Base-by-base conservation (phyloP, 345 rosid genomes). In the Camelina neglecta region DNA sequence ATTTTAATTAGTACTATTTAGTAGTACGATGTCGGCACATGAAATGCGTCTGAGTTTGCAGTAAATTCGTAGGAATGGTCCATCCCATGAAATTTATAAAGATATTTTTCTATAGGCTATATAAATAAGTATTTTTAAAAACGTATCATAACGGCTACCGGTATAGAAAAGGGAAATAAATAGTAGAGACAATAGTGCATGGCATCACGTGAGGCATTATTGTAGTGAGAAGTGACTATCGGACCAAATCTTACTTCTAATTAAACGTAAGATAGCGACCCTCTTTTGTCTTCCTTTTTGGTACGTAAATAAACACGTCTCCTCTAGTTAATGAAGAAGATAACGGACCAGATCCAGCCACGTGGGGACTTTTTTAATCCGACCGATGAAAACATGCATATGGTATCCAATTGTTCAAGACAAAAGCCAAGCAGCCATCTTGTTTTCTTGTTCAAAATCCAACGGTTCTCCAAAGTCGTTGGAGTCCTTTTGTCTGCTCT, bases 391-490 rank as follows among this genome's bases (percentile, higher is more conserved):
- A 36, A 36, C 1, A 2, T 24, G 15, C 45, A 11, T 35, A 39
- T 11, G 24, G 50, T 53, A 38, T 20, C 51, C 20, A 39, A 54
- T 20, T 6, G 29, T 48, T 82, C 79, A 84, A 57, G 84, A 82
- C 49, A 78, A 73, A 66, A 82, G 84, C 87, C 85, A 82, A 36
- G 81, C 60, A 51, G 71, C 74, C 39, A 82, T 61, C 31, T 60
- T 77, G 58, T 78, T 75, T 60, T 72, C 60, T 24, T 75, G 42
- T 9, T 75, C 80, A 45, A 20, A 7, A 38, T 50, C 69, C 33
- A 36, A 60, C 18, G 60, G 76, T 20, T 78, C 79, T 54, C 36
- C 21, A 8, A 36, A 3, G n/a, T 20, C 7, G 15, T 15, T 31
- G 6, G 59, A 68, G 7, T 5, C 68, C 36, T 1, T 59, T 24